Evolutionary conservation across 345 rosid species (phyloP).

Genomic region (Dipteronia sinensis): DNA sequence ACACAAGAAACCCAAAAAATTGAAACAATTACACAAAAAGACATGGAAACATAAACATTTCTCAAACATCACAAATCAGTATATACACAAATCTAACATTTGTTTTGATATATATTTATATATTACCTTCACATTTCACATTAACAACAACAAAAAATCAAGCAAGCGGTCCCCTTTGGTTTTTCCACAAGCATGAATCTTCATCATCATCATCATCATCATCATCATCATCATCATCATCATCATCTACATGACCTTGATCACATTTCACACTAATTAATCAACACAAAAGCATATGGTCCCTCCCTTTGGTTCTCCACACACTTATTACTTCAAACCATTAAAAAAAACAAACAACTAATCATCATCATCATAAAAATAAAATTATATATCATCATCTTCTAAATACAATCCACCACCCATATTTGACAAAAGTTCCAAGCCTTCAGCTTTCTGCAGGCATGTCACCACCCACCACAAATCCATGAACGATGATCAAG

Average conservation of each 20-base stretch:
- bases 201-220: background rate
- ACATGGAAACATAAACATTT: constrained; percentile 10
- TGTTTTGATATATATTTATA: background rate
- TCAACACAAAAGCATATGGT: constrained; percentile 32
- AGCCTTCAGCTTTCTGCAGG: constrained; percentile 41
- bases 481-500: constrained; percentile 33
- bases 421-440: constrained; percentile 21
- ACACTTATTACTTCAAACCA: constrained; percentile 24
- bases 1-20: background rate
- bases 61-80: background rate
- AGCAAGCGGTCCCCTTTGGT: constrained; percentile 26
- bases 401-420: background rate
- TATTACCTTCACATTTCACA: background rate
- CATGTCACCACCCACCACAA: constrained; percentile 10
- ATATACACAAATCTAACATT: background rate
- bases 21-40: background rate
- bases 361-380: background rate
- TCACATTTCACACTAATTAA: constrained; percentile 8
- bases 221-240: no score
- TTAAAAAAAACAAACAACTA: constrained; percentile 1
- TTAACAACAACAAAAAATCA: background rate
- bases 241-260: background rate
- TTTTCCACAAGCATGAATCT: background rate
- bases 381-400: background rate
- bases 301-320: constrained; percentile 38